phyloP scores from a whole-genome alignment of 2,329 filamentous ascomycete genomes.

The Zalaria obscura region DNA sequence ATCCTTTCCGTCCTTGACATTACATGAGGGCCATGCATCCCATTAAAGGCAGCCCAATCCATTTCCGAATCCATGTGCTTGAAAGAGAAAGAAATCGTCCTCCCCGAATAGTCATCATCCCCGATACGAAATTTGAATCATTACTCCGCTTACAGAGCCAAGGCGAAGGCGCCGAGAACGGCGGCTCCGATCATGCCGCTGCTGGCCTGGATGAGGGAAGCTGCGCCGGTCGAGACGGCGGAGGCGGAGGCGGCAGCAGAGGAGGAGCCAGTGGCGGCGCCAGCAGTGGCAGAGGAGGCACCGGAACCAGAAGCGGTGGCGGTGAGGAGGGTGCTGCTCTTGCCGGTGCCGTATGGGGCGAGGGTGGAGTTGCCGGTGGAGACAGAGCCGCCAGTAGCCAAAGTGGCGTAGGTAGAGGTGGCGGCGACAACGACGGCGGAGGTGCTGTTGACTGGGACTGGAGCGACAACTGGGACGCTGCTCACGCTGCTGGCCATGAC shows the following conservation, averaged over 20 bases:
- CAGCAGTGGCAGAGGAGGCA: neutral
- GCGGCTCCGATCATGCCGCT: conserved; percentile 2
- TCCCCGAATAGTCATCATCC: too few relatives aligned
- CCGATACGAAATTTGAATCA: too few relatives aligned
- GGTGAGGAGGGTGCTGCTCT: conserved; percentile 1
- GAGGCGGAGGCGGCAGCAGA: neutral
- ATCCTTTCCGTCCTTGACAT: too few relatives aligned
- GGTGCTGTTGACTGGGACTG: neutral
- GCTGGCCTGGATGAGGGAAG: neutral
- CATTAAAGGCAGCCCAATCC: too few relatives aligned
- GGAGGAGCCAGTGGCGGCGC: neutral
- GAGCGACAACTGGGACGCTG: neutral
- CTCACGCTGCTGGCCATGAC: neutral
- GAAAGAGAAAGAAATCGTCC: too few relatives aligned
- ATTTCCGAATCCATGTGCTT: too few relatives aligned
- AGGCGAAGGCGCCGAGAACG: conserved; percentile 2
- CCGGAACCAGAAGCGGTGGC: neutral
- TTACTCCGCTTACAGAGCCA: conserved; percentile 2
- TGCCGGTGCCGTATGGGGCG: neutral
- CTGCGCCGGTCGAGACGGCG: conserved; percentile 2
- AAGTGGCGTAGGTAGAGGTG: neutral
- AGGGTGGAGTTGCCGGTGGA: conserved; percentile 3
- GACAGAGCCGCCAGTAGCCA: conserved; percentile 1
- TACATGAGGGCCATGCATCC: too few relatives aligned
- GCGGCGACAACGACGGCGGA: neutral